Conservation (phyloP, 2,329 filamentous ascomycete genomes). For the Fusarium sp. region DNA sequence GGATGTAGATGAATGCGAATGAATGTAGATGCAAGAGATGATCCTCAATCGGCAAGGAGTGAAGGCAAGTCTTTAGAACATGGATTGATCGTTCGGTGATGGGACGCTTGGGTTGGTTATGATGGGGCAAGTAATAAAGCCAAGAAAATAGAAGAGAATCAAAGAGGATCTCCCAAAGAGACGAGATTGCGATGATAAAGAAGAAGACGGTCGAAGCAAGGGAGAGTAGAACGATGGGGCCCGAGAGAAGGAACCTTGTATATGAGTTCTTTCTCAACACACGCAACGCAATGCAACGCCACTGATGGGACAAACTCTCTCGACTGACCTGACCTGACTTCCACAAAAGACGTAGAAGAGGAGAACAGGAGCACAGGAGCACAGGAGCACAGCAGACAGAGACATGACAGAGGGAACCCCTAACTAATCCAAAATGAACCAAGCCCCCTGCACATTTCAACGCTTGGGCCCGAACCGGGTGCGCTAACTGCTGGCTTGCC, state of each 20-base stretch:
- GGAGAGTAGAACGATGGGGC: not conserved
- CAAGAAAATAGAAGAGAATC: slow-evolving; percentile 18
- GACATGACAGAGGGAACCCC: slow-evolving; percentile 4
- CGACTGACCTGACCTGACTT: not conserved
- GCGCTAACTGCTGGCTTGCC: slow-evolving; percentile 35
- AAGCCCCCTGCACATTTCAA: slow-evolving; percentile 19
- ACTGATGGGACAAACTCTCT: not conserved
- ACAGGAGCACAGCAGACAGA: slow-evolving; percentile 4
- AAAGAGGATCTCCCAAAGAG: slow-evolving; percentile 11
- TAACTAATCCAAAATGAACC: slow-evolving; percentile 16
- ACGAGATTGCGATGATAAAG: slow-evolving; percentile 17
- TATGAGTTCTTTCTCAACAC: slow-evolving; percentile 5
- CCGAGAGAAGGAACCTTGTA: slow-evolving; percentile 12
- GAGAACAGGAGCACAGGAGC: slow-evolving; percentile 13
- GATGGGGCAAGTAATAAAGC: slow-evolving; percentile 8
- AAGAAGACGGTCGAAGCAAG: slow-evolving; percentile 18
- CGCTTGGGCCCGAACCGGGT: slow-evolving; percentile 40
- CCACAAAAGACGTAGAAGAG: slow-evolving; percentile 3
- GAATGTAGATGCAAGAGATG: not conserved
- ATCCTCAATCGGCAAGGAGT: slow-evolving; percentile 1
- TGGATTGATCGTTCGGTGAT: slow-evolving; percentile 13
- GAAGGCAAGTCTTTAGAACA: slow-evolving; percentile 18
- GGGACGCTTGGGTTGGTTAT: not conserved
- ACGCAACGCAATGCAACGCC: not conserved
- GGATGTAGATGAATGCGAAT: not conserved